phyloP scores from a whole-genome alignment of 163 green algal genomes.

The Smithsoniella earleae region DNA sequence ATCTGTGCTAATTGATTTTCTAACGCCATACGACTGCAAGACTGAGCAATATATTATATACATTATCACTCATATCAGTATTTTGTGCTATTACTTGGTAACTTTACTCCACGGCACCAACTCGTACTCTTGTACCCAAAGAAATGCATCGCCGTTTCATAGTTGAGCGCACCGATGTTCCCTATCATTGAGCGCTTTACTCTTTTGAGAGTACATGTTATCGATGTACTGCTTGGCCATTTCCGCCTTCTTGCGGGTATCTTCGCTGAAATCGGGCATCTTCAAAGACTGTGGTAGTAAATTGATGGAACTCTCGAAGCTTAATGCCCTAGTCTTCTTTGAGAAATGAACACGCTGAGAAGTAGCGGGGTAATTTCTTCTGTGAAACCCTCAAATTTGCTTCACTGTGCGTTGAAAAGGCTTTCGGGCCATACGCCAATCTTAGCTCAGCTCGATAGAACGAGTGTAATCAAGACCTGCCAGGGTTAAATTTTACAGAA shows the following conservation, averaged over 20 bases:
- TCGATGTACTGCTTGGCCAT: slow-evolving; percentile 88
- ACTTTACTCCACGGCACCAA: neutral
- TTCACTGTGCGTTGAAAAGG: too few relatives aligned
- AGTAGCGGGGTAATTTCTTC: too few relatives aligned
- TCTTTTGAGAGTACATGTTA: slow-evolving; percentile 85
- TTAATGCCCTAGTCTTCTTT: too few relatives aligned
- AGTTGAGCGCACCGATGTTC: slow-evolving; percentile 50
- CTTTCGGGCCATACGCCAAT: too few relatives aligned
- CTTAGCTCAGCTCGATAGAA: too few relatives aligned
- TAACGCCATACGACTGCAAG: slow-evolving; percentile 49
- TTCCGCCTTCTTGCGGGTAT: slow-evolving; percentile 46
- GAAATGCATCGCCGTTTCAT: too few relatives aligned
- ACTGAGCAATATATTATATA: too few relatives aligned
- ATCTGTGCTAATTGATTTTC: slow-evolving; percentile 44
- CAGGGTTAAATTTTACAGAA: too few relatives aligned
- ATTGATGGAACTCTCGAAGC: slow-evolving; percentile 6
- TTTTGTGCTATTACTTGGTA: neutral
- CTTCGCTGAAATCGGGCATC: neutral
- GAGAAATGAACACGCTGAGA: too few relatives aligned
- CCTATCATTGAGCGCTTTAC: slow-evolving; percentile 60
- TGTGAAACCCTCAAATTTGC: too few relatives aligned
- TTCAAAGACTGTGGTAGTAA: too few relatives aligned
- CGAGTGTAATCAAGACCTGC: too few relatives aligned
- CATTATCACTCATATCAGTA: neutral
- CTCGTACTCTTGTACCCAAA: neutral